phyloP scores from a whole-genome alignment of 2,329 filamentous ascomycete genomes.

The Zymoseptoria crescenta region DNA sequence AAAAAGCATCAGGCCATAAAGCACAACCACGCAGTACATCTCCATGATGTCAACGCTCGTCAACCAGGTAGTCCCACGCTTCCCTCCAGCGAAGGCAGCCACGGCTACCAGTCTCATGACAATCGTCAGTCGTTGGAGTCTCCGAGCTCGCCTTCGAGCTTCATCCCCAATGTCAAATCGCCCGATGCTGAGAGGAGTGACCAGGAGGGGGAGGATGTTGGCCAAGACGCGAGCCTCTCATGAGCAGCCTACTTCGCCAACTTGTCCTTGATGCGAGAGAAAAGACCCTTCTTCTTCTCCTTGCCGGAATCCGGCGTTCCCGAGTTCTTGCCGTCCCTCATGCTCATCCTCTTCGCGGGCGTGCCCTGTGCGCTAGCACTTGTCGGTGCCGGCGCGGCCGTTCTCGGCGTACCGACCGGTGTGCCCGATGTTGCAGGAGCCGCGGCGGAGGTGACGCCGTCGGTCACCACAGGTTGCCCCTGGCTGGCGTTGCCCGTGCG shows the following conservation, averaged over 20 bases:
- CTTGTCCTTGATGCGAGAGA: conserved; percentile 44
- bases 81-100: too few relatives aligned
- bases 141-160: too few relatives aligned
- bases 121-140: too few relatives aligned
- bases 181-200: not conserved
- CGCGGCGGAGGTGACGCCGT: conserved; percentile 31
- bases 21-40: not conserved
- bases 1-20: not conserved
- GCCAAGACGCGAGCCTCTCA: not conserved
- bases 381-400: conserved; percentile 3
- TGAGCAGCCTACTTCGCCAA: conserved; percentile 25
- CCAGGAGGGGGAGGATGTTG: not conserved
- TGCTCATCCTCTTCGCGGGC: conserved; percentile 22
- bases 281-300: conserved; percentile 44
- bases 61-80: too few relatives aligned
- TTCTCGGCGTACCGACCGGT: conserved; percentile 23
- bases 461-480: conserved; percentile 35
- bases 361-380: conserved; percentile 14
- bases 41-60: not conserved
- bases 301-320: conserved; percentile 37
- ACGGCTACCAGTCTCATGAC: too few relatives aligned
- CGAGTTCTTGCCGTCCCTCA: conserved; percentile 28
- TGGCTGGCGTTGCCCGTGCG: conserved; percentile 21
- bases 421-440: conserved; percentile 18
- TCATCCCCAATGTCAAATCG: too few relatives aligned